These are phyloP conservation scores for Zea luxurians DNA, from an alignment of 176 grass and related monocot genomes.

Conservation along the genomic window DNA sequence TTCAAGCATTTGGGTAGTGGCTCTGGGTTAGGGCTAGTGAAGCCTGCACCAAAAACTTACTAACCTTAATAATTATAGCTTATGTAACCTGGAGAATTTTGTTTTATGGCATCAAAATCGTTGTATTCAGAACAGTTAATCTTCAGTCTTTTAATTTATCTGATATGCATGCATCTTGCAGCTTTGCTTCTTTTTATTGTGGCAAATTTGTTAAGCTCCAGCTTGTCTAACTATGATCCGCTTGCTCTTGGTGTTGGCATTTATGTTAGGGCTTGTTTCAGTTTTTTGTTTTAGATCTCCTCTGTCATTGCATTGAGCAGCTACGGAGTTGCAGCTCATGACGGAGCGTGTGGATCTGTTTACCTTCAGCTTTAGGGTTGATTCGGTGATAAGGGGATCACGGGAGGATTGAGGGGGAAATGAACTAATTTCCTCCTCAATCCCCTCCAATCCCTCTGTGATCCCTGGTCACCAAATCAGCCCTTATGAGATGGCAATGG, in stretches of 20 bases:
- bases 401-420: no score
- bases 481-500: no score
- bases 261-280: not conserved
- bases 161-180: not conserved
- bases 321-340: no score
- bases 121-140: conserved; percentile 3
- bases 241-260: not conserved
- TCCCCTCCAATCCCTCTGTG: no score
- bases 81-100: conserved; percentile 45
- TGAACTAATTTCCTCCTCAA: no score
- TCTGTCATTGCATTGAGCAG: no score
- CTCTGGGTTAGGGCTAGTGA: conserved; percentile 89
- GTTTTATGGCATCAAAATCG: conserved; percentile 16
- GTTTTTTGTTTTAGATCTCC: no score
- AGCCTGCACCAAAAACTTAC: conserved; percentile 50
- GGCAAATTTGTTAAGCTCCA: conserved; percentile 1
- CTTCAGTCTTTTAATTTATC: not conserved
- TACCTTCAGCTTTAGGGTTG: no score
- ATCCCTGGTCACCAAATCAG: no score
- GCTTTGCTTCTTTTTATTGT: not conserved
- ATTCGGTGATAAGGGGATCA: no score
- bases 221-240: not conserved
- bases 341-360: no score
- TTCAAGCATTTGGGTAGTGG: conserved; percentile 97
- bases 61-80: conserved; percentile 37